phyloP scores from a whole-genome alignment of 345 rosid species.

The Salix viminalis region DNA sequence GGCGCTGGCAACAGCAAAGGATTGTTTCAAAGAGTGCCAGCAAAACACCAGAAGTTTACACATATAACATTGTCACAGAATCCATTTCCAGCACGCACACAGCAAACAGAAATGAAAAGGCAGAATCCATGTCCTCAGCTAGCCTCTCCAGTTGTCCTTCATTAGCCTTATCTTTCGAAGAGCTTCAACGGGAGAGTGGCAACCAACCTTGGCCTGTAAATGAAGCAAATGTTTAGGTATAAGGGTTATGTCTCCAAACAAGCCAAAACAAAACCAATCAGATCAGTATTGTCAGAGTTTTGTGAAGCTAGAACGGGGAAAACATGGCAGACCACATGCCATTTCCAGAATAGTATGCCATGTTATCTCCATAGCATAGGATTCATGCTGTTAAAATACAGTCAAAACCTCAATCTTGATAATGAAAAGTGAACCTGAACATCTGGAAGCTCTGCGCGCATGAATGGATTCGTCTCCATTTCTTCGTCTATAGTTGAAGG shows the following conservation, averaged over 20 bases:
- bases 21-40: too few species aligned
- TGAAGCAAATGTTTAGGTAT: not conserved
- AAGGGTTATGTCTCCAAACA: not conserved
- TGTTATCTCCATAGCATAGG: not conserved
- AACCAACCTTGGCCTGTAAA: constrained; percentile 54
- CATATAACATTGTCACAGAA: not conserved
- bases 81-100: not conserved
- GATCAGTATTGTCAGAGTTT: not conserved
- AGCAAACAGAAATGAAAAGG: not conserved
- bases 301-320: not conserved
- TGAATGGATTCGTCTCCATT: constrained; percentile 78
- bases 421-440: constrained; percentile 38
- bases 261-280: not conserved
- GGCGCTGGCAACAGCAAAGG: not conserved
- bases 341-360: not conserved
- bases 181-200: constrained; percentile 59
- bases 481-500: constrained; percentile 91
- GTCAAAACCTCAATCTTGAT: not conserved
- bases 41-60: not conserved
- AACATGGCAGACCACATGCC: not conserved
- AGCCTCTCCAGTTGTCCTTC: constrained; percentile 81
- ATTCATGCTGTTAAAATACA: not conserved
- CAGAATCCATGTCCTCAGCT: not conserved
- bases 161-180: constrained; percentile 53
- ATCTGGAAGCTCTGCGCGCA: constrained; percentile 66